These are phyloP conservation scores for Vanrija humicola DNA, from an alignment of 1,284 basidiomycete genomes.

Conservation along the genomic window DNA sequence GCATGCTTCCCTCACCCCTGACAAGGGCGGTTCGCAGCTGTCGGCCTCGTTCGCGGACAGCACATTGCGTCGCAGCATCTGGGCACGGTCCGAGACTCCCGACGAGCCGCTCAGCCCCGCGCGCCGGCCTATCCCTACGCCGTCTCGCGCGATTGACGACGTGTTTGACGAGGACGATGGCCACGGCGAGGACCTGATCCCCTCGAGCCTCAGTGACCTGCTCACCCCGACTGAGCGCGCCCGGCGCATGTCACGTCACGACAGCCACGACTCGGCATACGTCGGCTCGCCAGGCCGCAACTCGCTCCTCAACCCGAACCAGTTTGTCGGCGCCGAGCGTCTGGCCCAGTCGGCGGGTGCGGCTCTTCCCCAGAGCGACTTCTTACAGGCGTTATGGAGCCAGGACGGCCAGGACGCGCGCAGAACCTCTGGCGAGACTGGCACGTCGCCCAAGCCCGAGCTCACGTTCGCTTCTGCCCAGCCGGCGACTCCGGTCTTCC, in stretches of 20 bases:
- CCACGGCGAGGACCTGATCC: conserved; percentile 80
- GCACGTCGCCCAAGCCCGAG: conserved; percentile 9
- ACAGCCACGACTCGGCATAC: conserved; percentile 36
- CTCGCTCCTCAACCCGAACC: conserved; percentile 22
- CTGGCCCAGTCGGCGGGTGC: conserved; percentile 47
- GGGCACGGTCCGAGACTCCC: conserved; percentile 38
- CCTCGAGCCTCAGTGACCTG: conserved; percentile 78
- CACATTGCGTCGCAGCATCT: conserved; percentile 29
- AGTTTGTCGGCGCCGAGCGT: conserved; percentile 24
- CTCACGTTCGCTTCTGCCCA: conserved; percentile 29
- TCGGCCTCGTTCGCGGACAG: conserved; percentile 44
- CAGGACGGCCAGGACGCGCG: conserved; percentile 43
- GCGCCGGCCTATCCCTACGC: conserved; percentile 21
- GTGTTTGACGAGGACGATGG: conserved; percentile 50
- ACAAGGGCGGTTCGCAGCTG: conserved; percentile 23
- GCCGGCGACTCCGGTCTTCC: conserved; percentile 17
- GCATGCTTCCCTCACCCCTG: conserved; percentile 22
- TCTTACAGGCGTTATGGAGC: conserved; percentile 44
- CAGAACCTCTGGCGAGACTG: conserved; percentile 2
- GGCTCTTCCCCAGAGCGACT: conserved; percentile 35
- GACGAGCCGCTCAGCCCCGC: conserved; percentile 38
- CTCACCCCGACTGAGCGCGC: conserved; percentile 77
- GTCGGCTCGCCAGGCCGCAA: conserved; percentile 25
- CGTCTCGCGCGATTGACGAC: conserved; percentile 22
- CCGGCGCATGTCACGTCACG: conserved; percentile 64